A percentile compares a stretch with the other conserved stretches of the same genome.
Conservation (phyloP, 495 filamentous ascomycete species). For the Apiosordaria backusii region DNA sequence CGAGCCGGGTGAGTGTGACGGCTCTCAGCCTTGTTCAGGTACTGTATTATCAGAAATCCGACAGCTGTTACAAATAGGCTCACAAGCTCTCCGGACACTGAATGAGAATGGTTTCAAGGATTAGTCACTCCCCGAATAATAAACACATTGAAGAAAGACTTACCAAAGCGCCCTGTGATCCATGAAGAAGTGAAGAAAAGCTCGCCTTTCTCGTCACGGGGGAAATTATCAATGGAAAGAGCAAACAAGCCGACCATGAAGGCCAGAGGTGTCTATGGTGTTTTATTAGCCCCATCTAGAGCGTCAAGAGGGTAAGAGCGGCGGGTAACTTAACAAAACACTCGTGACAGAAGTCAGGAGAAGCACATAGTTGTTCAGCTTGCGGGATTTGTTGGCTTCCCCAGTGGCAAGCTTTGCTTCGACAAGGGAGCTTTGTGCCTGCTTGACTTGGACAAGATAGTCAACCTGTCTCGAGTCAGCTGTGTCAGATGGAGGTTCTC, state of each 20-base stretch:
- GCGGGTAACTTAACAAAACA: neutral
- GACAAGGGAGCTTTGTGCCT: neutral
- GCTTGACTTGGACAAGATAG: neutral
- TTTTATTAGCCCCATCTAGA: neutral
- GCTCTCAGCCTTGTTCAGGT: neutral
- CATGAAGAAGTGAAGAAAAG: neutral
- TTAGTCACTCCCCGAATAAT: too few relatives aligned
- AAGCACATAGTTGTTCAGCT: slow-evolving; percentile 2
- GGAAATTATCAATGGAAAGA: neutral
- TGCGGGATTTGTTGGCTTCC: neutral
- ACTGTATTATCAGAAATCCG: neutral
- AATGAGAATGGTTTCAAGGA: neutral
- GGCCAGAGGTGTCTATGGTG: neutral
- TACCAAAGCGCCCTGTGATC: neutral
- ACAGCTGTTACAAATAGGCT: neutral
- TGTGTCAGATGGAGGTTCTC: neutral
- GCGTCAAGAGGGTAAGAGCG: neutral
- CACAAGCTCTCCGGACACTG: neutral
- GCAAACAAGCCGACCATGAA: slow-evolving; percentile 1
- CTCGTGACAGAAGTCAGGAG: neutral
- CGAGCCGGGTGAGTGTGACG: too few relatives aligned
- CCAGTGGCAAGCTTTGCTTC: neutral
- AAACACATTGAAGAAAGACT: neutral
- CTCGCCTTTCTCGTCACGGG: neutral
- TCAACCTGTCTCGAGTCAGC: neutral